These are phyloP conservation scores for Solanum arcanum DNA, from an alignment of 257 asterid genomes.

Conservation along the genomic window DNA sequence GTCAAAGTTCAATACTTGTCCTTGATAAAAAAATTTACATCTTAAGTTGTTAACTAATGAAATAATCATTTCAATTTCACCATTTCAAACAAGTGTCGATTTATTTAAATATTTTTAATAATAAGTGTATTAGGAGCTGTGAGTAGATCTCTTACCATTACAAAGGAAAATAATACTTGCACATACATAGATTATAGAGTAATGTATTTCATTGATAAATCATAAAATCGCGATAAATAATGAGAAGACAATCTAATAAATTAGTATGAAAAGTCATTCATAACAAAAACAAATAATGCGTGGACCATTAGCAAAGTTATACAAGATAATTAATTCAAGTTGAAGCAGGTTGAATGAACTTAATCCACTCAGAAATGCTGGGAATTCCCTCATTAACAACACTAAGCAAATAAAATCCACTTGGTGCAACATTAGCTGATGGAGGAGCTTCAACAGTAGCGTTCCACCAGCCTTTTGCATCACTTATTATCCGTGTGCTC, in stretches of 20 bases:
- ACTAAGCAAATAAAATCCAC: constrained; percentile 56
- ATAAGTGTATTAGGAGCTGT: neutral
- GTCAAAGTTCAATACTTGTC: neutral
- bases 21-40: too few species aligned
- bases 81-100: neutral
- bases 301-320: neutral
- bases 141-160: neutral
- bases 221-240: neutral
- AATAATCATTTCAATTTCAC: neutral
- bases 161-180: neutral
- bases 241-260: neutral
- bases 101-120: too few species aligned
- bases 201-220: neutral
- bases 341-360: constrained; percentile 16
- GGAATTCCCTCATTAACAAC: constrained; percentile 53
- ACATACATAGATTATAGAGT: neutral
- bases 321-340: neutral
- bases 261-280: neutral
- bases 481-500: constrained; percentile 21
- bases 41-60: neutral
- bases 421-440: constrained; percentile 41
- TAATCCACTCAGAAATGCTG: constrained; percentile 47
- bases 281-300: neutral
- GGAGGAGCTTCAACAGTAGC: constrained; percentile 56
- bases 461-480: constrained; percentile 18